A percentile compares a stretch with the other conserved stretches of the same genome.
phyloP scores from a whole-genome alignment of 352 stramenopile species.

The Peronospora tabacina region DNA sequence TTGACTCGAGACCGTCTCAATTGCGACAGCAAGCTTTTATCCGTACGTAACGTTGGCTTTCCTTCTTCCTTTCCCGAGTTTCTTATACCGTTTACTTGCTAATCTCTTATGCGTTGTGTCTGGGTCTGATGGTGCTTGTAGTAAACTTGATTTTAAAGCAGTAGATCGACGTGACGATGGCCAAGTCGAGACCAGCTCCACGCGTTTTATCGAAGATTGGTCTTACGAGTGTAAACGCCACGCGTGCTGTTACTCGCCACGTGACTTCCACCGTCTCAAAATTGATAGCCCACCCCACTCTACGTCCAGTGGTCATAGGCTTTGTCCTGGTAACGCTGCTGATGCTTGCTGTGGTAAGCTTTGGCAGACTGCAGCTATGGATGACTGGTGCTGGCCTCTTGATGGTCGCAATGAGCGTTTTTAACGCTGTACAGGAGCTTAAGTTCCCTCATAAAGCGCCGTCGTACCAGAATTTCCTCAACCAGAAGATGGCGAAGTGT shows the following conservation, averaged over 20 bases:
- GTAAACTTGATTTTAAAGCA: background rate
- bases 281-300: constrained; percentile 13
- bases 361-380: constrained; percentile 55
- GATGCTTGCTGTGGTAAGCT: constrained; percentile 36
- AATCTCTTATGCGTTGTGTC: too few relatives aligned
- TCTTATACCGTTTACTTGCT: too few relatives aligned
- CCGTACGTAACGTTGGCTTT: too few relatives aligned
- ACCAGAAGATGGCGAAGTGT: constrained; percentile 51
- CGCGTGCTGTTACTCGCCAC: constrained; percentile 27
- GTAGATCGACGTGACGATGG: constrained; percentile 24
- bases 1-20: too few relatives aligned
- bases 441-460: constrained; percentile 29
- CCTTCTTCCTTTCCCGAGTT: too few relatives aligned
- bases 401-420: constrained; percentile 56
- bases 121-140: background rate
- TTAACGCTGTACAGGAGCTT: constrained; percentile 59
- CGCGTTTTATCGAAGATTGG: constrained; percentile 21
- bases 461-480: constrained; percentile 49
- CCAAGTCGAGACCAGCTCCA: constrained; percentile 19
- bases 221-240: constrained; percentile 24
- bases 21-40: too few relatives aligned
- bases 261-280: constrained; percentile 18
- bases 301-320: constrained; percentile 26
- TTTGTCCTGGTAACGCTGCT: constrained; percentile 38
- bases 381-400: constrained; percentile 54